Evolutionary conservation across 225 moss, liverwort and hornwort species (phyloP).

Genomic region (Polytrichum commune): DNA sequence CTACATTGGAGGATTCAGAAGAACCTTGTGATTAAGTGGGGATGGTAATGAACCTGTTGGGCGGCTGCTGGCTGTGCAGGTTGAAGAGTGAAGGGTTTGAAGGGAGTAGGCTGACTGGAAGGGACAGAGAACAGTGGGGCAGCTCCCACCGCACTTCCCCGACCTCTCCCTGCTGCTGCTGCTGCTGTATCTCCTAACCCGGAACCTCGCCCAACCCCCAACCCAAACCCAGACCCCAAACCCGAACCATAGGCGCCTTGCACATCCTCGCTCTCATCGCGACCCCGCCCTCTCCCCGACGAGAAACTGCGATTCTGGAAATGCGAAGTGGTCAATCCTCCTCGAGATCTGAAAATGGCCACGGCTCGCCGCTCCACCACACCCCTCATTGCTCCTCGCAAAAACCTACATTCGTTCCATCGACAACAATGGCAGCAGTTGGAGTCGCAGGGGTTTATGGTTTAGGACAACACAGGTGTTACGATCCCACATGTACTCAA

Average conservation of each 20-base stretch:
- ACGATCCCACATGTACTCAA: accelerated
- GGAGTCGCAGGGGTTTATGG: too few relatives aligned
- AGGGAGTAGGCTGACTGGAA: constrained; percentile 24
- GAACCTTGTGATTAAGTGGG: too few relatives aligned
- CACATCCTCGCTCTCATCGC: constrained; percentile 28
- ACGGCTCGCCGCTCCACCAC: constrained; percentile 47
- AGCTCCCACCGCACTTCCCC: constrained; percentile 19
- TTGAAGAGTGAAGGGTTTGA: constrained; percentile 40
- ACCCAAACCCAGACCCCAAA: constrained; percentile 8
- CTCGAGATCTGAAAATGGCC: constrained; percentile 38
- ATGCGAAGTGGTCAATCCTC: constrained; percentile 22
- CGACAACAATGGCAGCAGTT: too few relatives aligned
- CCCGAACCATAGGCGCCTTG: constrained; percentile 19
- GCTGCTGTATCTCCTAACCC: constrained; percentile 26
- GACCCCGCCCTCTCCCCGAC: constrained; percentile 51
- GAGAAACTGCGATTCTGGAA: constrained; percentile 47
- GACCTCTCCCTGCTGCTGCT: constrained; percentile 39
- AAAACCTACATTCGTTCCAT: too few relatives aligned
- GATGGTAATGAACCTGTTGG: neutral
- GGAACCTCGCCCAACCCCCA: constrained; percentile 19
- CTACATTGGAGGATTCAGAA: too few relatives aligned
- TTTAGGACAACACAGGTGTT: too few relatives aligned
- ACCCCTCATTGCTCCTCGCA: constrained; percentile 31
- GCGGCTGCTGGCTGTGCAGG: neutral
- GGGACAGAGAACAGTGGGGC: constrained; percentile 12